Conservation (phyloP, 2,329 filamentous ascomycete genomes). For the Alternaria rosae region DNA sequence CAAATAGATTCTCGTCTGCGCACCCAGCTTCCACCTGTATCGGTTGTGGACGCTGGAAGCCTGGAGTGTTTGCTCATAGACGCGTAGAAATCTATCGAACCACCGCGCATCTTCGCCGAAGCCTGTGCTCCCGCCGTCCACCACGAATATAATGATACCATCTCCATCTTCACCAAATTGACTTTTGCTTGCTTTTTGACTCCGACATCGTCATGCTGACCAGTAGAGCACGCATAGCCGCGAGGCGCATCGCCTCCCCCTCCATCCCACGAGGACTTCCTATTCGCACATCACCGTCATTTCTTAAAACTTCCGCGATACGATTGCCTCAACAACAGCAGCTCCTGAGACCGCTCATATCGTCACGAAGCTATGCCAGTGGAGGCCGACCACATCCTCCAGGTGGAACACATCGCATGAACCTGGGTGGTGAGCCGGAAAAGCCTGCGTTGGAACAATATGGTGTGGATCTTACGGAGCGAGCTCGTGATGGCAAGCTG, state of each 20-base stretch:
- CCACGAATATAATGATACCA: slow-evolving; percentile 33
- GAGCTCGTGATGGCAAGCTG: slow-evolving; percentile 85
- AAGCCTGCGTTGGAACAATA: slow-evolving; percentile 91
- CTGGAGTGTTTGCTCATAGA: slow-evolving; percentile 9
- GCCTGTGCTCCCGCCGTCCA: slow-evolving; percentile 29
- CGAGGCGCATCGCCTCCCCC: slow-evolving; percentile 42
- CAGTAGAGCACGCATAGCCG: slow-evolving; percentile 44
- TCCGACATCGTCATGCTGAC: slow-evolving; percentile 43
- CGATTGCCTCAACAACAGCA: slow-evolving; percentile 4
- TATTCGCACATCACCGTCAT: slow-evolving; percentile 31
- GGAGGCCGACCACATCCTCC: slow-evolving; percentile 77
- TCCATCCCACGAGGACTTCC: slow-evolving; percentile 23
- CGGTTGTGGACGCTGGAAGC: slow-evolving; percentile 4
- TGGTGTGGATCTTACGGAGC: slow-evolving; percentile 86
- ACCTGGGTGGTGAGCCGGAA: slow-evolving; percentile 76
- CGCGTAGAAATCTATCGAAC: slow-evolving; percentile 33
- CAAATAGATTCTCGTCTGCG: not conserved
- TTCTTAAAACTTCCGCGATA: slow-evolving; percentile 29
- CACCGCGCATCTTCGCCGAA: slow-evolving; percentile 29
- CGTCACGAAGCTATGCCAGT: slow-evolving; percentile 65
- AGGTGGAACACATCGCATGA: slow-evolving; percentile 93
- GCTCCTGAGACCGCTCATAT: slow-evolving; percentile 47
- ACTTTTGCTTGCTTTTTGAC: slow-evolving; percentile 5
- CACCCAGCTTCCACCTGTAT: not conserved
- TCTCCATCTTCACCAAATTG: slow-evolving; percentile 6